Evolutionary conservation across 192 early-diverging fungal genomes (phyloP).

Genomic region (Mortierella claussenii): DNA sequence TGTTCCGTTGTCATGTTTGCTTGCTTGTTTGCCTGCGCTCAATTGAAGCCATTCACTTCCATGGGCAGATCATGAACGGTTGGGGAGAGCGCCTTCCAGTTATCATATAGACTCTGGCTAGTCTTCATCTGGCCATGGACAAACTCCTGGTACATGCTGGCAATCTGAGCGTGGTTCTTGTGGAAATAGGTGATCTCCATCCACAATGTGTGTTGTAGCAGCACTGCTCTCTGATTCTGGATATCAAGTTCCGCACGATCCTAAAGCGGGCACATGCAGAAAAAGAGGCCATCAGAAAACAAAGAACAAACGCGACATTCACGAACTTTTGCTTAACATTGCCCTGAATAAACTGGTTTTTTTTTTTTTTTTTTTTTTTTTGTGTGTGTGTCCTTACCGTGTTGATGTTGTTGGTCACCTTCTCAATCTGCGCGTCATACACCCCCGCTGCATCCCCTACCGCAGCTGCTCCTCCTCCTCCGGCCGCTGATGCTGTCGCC

Average conservation of each 20-base stretch:
- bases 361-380: too few relatives aligned
- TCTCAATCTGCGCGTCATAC: constrained; percentile 47
- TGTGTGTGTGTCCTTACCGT: constrained; percentile 7
- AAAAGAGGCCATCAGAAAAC: neutral
- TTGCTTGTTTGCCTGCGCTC: too few relatives aligned
- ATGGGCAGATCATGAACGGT: constrained; percentile 62
- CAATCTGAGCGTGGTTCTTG: constrained; percentile 66
- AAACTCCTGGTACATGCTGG: constrained; percentile 69
- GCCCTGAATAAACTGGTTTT: too few relatives aligned
- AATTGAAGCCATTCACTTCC: constrained; percentile 60
- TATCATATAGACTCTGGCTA: constrained; percentile 58
- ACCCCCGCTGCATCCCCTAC: constrained; percentile 25
- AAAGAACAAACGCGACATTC: neutral
- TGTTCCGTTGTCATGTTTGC: too few relatives aligned
- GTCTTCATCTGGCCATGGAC: constrained; percentile 67
- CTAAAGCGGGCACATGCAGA: constrained; percentile 29
- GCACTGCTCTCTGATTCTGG: constrained; percentile 58
- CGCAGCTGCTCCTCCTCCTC: neutral
- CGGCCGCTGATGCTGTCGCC: constrained; percentile 16
- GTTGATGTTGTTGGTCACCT: constrained; percentile 32
- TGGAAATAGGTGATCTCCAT: constrained; percentile 69
- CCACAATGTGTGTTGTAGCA: constrained; percentile 66
- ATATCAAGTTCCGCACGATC: constrained; percentile 60
- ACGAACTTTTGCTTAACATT: neutral
- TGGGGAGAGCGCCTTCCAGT: constrained; percentile 60